Evolutionary conservation across 2,329 filamentous ascomycete species (phyloP), one percentile per base, ranked within the genome.

Genomic region (Ophiostoma ips): DNA sequence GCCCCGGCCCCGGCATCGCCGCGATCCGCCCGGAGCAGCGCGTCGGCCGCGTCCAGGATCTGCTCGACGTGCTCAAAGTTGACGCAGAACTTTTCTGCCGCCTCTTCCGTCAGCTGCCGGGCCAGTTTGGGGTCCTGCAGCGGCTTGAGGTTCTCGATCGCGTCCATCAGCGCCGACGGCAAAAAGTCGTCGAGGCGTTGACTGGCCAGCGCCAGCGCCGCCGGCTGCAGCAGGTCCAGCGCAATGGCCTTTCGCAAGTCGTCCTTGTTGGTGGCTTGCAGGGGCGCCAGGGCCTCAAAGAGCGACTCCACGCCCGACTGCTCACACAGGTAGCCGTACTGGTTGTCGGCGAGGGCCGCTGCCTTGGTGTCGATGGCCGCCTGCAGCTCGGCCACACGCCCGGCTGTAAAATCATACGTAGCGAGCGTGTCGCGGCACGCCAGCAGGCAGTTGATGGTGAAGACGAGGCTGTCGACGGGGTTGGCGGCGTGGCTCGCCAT

Each of bases 161-260:
- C 89, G 62, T 98, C 92, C 72, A 95, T 90, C 30, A 95, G 73
- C 3, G 90, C 92, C 1, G 87, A 94, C 0, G 92, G 89, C 21
- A 98, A 70, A 66, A 96, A 98, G 53, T 87, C 81, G 60, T 98
- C 92, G 7, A 98, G 71, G 37, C 74, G 76, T 58, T 89, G 85
- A 58, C 86, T 86, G 2, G 83, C 80, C 46, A 71, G 67, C 1
- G 75, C 67, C n/a, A 96, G 70, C 0, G 73, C 65, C 5, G 73
- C 66, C 0, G 77, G 73, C 52, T 81, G 74, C 60, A 87, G 77
- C 4, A 73, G 66, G 0, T 73, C 69, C 1, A 83, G 68, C 1
- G 61, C 60, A 1, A 69, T 62, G 21, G 87, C 71, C 12, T 72
- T 72, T 40, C 71, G 69, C 5, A 85, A 63, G 46, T 78, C 72